phyloP scores from a whole-genome alignment of 495 filamentous ascomycete species.

The Aspergillus ellipticus region DNA sequence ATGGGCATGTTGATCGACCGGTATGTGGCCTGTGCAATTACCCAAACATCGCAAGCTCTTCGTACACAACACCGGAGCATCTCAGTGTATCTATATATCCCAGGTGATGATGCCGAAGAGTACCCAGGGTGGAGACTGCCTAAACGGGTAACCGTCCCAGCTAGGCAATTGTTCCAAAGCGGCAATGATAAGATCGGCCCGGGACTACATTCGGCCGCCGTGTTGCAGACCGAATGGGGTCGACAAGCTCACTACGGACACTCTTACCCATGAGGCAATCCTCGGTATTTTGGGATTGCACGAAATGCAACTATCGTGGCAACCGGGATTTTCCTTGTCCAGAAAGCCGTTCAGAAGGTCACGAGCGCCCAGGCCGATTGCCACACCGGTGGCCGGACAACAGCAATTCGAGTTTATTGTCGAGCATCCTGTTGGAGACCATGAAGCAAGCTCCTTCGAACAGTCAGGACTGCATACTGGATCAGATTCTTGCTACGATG shows the following conservation, averaged over 20 bases:
- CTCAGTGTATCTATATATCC: no score
- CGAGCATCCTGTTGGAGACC: not conserved
- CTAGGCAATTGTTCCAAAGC: not conserved
- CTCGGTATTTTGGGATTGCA: not conserved
- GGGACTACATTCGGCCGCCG: no score
- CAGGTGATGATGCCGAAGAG: no score
- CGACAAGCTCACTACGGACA: not conserved
- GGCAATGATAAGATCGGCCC: not conserved
- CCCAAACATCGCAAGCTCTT: no score
- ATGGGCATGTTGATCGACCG: not conserved
- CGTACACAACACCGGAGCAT: no score
- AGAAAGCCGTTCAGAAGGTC: not conserved
- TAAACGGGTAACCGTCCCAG: not conserved
- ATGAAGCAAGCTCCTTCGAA: not conserved
- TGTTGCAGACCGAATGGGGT: no score
- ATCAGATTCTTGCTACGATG: no score
- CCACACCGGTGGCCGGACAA: not conserved
- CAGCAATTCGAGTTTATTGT: not conserved
- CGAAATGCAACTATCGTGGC: not conserved
- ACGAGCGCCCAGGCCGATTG: not conserved
- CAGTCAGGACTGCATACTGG: no score
- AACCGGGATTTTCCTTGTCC: not conserved
- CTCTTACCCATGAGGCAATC: not conserved
- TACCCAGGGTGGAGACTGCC: not conserved
- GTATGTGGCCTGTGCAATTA: no score